Conservation (phyloP, 1,139 yeast species). For the Blastobotrys raffinosifermentans region DNA sequence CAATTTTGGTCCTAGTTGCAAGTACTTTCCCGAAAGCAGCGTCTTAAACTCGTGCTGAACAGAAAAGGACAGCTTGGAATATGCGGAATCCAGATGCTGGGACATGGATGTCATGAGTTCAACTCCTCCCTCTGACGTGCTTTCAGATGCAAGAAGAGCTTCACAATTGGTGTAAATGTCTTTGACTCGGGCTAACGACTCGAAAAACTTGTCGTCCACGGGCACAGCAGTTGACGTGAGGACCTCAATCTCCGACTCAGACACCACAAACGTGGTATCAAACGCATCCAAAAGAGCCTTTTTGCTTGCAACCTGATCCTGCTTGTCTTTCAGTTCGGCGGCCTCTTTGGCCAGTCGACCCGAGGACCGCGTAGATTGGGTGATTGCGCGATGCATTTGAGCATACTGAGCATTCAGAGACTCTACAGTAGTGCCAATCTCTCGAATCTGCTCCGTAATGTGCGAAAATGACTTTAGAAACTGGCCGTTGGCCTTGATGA, state of each 20-base stretch:
- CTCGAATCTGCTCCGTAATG: conserved; percentile 41
- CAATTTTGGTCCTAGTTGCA: conserved; percentile 22
- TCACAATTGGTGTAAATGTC: conserved; percentile 62
- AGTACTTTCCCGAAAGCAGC: conserved; percentile 21
- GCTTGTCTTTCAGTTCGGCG: conserved; percentile 38
- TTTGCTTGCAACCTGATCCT: conserved; percentile 43
- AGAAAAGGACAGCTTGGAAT: conserved; percentile 42
- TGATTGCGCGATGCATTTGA: conserved; percentile 27
- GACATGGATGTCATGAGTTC: conserved; percentile 61
- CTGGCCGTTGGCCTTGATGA: conserved; percentile 54
- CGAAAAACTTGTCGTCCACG: conserved; percentile 51
- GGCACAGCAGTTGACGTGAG: conserved; percentile 27
- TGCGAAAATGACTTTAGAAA: conserved; percentile 56
- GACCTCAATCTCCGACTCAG: conserved; percentile 55
- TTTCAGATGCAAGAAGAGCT: conserved; percentile 59
- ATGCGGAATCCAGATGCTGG: conserved; percentile 46
- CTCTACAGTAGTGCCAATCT: conserved; percentile 39
- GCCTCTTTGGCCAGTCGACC: conserved; percentile 36
- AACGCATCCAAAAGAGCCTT: conserved; percentile 53
- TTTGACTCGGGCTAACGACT: conserved; percentile 55
- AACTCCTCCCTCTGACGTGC: conserved; percentile 49
- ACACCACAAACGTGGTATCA: conserved; percentile 59
- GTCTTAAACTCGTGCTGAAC: conserved; percentile 34
- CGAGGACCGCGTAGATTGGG: conserved; percentile 26
- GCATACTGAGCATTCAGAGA: conserved; percentile 30